Base-by-base conservation (phyloP, 108 stramenopile species). In the Cylindrotheca fusiformis region DNA sequence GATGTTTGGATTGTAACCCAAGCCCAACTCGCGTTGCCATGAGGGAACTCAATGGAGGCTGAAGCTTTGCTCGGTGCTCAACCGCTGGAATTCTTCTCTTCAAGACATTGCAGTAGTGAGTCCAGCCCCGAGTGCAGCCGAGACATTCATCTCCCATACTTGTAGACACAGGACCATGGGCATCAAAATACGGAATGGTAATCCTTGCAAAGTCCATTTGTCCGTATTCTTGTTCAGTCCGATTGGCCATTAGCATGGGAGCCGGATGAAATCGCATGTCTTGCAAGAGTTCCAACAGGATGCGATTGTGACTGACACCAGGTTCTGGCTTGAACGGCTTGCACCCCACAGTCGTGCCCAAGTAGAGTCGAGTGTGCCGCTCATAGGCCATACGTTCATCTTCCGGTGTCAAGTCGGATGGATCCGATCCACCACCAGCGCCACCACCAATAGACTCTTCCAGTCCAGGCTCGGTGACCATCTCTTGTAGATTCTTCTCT, bases 131-230 rank as follows among this genome's bases (percentile, higher is more conserved):
- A 31, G 80, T 65, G 41, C 91, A 93, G 10, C 91, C 91, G 23
- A 84, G 52, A 51, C 91, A 93, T 32, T 84, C 86, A 70, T 93
- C 91, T n/a, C 91, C 91, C 0, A 86, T 60, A 55, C 88, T 82
- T 20, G 91, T 90, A 36, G 82, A 73, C 45, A 86, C 60, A 3
- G 91, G 91, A 26, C 91, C 91, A 24, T 90, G 83, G 3, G 88
- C 79, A 62, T 81, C 71, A 61, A 88, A 93, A 29, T 93, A 75
- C 17, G 82, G 84, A 54, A 93, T 71, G 0, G 72, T 67, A 46
- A 71, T 66, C 27, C 55, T 63, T 44, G 52, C 36, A 31, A 65
- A 58, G 19, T 67, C 77, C 63, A 54, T 65, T 33, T 72, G 60
- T 12, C 62, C 74, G 47, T 71, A 55, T 46, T 83, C 80, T 18